Evolutionary conservation across 805 yeast species (phyloP), one percentile per base, ranked within the genome.

Genomic region (Yarrowia deformans): DNA sequence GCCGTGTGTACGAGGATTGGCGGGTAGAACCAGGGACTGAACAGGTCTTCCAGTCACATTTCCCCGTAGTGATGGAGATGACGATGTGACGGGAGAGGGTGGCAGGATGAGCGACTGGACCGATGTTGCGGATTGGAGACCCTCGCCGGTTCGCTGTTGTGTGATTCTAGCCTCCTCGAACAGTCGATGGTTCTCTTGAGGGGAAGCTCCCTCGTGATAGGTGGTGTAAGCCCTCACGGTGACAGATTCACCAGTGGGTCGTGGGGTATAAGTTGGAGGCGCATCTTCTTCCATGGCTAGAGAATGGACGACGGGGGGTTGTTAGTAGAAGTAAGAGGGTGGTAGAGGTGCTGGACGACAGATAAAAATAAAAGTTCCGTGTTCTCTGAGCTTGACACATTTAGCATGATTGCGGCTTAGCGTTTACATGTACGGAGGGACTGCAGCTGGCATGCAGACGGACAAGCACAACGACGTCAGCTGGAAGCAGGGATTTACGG

Each of bases 141-240:
- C 60, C 60, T 54, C 19, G 23, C 60, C 60, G 8, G 45, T 37
- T 39, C 45, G 18, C 34, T 37, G 60, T 16, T 54, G 60, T 37
- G 60, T 40, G 35, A 40, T 42, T 40, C 63, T 9, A 6, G 50
- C 50, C 14, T 60, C 52, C 5, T 43, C 52, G 8, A n/a, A 8
- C n/a, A 45, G 42, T 13, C 66, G 50, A 16, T 60, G 52, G 52
- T 60, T 60, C 32, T 60, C 66, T 40, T 60, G 52, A 18, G 66
- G 66, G 18, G 66, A 60, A 34, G 66, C 66, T n/a, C 66, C 66
- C 42, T 60, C 66, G 34, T 60, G 66, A 12, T 60, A 60, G 32
- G 52, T 45, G 5, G 66, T 43, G 34, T 60, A 60, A 18, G 66
- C 63, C 48, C 48, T 23, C n/a, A 56, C 48, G 32, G 63, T 56